A percentile compares a stretch with the other conserved stretches of the same genome.
These are phyloP conservation scores for Psilocybe sp. DNA, from an alignment of 768 basidiomycete genomes.

Conservation along the genomic window DNA sequence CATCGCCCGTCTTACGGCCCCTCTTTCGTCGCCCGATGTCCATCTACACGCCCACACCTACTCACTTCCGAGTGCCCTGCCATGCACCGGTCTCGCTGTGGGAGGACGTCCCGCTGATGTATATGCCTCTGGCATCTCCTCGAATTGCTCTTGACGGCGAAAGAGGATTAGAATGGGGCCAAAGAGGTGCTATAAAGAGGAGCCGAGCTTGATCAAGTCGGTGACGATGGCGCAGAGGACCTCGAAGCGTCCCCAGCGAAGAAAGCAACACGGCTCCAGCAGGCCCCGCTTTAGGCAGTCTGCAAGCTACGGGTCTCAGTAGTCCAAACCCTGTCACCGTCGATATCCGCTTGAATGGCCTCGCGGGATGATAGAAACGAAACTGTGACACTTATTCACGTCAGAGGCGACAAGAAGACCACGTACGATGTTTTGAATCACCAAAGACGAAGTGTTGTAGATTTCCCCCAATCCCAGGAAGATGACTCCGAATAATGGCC, in stretches of 20 bases:
- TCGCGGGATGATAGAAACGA: too few species aligned
- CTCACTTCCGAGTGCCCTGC: slow-evolving; percentile 45
- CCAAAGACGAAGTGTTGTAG: too few species aligned
- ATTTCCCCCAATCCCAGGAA: too few species aligned
- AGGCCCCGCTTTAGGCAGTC: too few species aligned
- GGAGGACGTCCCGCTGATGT: slow-evolving; percentile 61
- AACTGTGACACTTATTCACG: not conserved
- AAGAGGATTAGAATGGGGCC: slow-evolving; percentile 79
- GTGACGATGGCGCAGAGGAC: slow-evolving; percentile 16
- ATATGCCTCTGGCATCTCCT: slow-evolving; percentile 91
- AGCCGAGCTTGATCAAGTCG: slow-evolving; percentile 50
- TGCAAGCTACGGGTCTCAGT: too few species aligned
- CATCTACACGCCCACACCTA: slow-evolving; percentile 2
- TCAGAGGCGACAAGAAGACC: not conserved
- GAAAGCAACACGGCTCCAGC: too few species aligned
- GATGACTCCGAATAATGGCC: too few species aligned
- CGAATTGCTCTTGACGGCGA: slow-evolving; percentile 74
- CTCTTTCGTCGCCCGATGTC: too few species aligned
- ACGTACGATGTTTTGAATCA: slow-evolving; percentile 4
- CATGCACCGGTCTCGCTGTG: slow-evolving; percentile 67
- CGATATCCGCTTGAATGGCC: too few species aligned
- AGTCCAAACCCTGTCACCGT: too few species aligned
- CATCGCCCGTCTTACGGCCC: not conserved
- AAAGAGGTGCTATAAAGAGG: slow-evolving; percentile 77
- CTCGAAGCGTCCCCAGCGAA: not conserved